Base-by-base conservation (phyloP, 106 monocot genomes). In the Alisma plantagoaquatica region DNA sequence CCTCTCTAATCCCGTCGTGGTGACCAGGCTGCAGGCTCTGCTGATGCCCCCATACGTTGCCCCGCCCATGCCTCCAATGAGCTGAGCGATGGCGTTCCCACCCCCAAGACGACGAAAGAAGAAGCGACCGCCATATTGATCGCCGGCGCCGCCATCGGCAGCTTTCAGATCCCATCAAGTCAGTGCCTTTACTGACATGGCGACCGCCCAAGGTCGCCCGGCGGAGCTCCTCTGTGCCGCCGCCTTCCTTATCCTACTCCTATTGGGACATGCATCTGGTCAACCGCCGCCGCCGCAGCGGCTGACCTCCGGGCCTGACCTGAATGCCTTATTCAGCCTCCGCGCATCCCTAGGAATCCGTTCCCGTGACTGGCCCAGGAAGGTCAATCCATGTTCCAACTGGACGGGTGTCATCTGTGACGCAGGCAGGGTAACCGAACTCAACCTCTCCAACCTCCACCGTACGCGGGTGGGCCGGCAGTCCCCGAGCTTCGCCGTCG, bases 291-390 rank as follows among this genome's bases (percentile, higher is more conserved):
- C 54, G 3, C 54, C 55, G 15, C 30, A 12, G 54, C 70, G 43
- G 26, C 70, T 77, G 3, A 45, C 17, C 41, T 79, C 83, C 27
- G 44, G 31, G n/a, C 26, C 74, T 15, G 90, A 84, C 51, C 69
- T 90, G 27, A 27, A 31, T 2, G 89, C 70, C 22, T 61, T 89
- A 11, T 90, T 70, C 65, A 55, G 57, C 27, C 74, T 90, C 27
- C 79, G 89, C 0, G 56, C 73, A 53, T 80, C 83, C 20, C 83
- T 90, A 41, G 76, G 79, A 9, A 64, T 90, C 28, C 83, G 80
- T 2, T 66, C 80, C 1, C 70, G 83, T 25, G 80, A 90, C 72
- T 90, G 90, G 90, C 90, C 90, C 35, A 73, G 76, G 4, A 50
- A 50, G 14, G 3, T 71, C 18, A 77, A 90, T 72, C 90, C 90